Conservation (phyloP, 495 filamentous ascomycete genomes). For the Penicillium macrosclerotiorum region DNA sequence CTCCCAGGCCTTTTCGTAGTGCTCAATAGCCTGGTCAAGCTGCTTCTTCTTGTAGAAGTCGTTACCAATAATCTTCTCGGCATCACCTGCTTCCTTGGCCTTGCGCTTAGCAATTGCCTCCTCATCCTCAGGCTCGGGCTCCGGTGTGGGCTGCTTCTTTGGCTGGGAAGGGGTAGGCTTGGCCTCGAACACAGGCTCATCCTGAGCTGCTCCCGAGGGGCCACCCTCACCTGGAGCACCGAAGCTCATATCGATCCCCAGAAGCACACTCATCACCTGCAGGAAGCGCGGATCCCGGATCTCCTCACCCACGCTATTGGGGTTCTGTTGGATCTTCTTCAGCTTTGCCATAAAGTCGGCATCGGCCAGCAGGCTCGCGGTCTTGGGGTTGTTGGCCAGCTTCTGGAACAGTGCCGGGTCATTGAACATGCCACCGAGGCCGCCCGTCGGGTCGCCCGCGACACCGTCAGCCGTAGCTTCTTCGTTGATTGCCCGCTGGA, state of each 20-base stretch:
- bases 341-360: conserved; percentile 87
- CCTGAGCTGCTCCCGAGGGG: conserved; percentile 57
- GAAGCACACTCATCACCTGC: conserved; percentile 87
- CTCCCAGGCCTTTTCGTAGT: conserved; percentile 96
- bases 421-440: conserved; percentile 86
- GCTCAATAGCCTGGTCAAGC: conserved; percentile 89
- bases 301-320: conserved; percentile 71
- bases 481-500: conserved; percentile 82
- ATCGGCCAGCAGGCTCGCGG: conserved; percentile 78
- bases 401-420: conserved; percentile 89
- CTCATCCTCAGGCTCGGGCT: conserved; percentile 70
- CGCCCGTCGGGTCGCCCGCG: conserved; percentile 64
- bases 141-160: conserved; percentile 59
- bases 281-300: conserved; percentile 89
- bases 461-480: conserved; percentile 69
- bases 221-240: conserved; percentile 48
- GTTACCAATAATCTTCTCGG: conserved; percentile 91
- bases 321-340: conserved; percentile 74
- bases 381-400: conserved; percentile 91
- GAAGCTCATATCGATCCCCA: conserved; percentile 94
- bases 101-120: conserved; percentile 79
- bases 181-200: conserved; percentile 75
- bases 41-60: conserved; percentile 97
- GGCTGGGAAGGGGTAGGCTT: conserved; percentile 48
- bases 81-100: conserved; percentile 89